Conservation (phyloP, 192 early-diverging fungal species). For the Podila epigama region DNA sequence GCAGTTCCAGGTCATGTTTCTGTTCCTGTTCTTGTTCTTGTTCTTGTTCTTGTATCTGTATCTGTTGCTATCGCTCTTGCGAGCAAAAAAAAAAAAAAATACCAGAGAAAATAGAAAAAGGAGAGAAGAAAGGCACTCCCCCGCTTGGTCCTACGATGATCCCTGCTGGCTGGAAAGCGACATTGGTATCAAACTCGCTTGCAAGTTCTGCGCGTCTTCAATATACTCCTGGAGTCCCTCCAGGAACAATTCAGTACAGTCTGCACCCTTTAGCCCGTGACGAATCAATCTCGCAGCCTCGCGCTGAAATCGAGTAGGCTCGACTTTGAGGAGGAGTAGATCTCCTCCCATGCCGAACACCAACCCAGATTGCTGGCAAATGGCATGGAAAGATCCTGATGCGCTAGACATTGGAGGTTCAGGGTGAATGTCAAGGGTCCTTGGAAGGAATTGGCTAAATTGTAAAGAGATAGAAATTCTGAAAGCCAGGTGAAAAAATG, state of each 20-base stretch:
- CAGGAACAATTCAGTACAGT: constrained; percentile 30
- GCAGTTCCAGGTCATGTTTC: too few species aligned
- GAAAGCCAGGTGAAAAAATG: neutral
- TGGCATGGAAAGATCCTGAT: constrained; percentile 14
- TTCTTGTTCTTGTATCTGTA: too few species aligned
- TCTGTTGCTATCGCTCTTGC: too few species aligned
- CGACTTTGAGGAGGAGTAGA: constrained; percentile 16
- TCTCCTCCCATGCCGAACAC: constrained; percentile 11
- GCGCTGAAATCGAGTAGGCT: constrained; percentile 31
- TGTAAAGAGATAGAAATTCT: too few species aligned
- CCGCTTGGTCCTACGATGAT: constrained; percentile 11
- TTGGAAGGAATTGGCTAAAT: neutral
- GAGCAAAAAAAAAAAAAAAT: neutral
- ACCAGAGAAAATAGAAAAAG: neutral
- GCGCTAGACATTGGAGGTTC: constrained; percentile 8
- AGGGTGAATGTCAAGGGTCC: neutral
- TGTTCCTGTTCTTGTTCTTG: too few species aligned
- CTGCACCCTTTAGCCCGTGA: neutral
- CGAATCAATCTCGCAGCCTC: constrained; percentile 23
- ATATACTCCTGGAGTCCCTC: constrained; percentile 42
- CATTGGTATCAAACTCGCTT: constrained; percentile 31
- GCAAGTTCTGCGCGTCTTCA: constrained; percentile 26
- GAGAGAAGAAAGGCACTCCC: too few species aligned
- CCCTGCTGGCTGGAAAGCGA: neutral
- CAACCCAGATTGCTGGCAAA: constrained; percentile 35